Conservation (phyloP, 768 basidiomycete species). For the Podaxis pistillaris region DNA sequence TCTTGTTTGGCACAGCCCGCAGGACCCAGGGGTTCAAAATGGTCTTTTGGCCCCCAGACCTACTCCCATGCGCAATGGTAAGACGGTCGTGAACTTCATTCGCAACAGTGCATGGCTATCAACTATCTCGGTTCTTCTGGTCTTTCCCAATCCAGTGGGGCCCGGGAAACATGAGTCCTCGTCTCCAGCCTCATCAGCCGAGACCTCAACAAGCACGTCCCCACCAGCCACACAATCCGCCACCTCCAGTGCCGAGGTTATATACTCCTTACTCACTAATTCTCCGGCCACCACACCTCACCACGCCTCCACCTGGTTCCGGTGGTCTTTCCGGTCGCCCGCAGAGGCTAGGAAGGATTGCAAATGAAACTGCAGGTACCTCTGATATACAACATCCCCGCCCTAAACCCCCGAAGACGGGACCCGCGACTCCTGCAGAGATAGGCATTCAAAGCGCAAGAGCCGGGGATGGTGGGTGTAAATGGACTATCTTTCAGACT, state of each 20-base stretch:
- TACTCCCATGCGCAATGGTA: constrained; percentile 30
- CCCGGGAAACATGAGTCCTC: background rate
- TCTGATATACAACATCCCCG: background rate
- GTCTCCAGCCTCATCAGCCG: constrained; percentile 18
- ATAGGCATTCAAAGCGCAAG: constrained; percentile 87
- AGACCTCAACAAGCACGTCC: constrained; percentile 23
- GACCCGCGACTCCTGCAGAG: constrained; percentile 68
- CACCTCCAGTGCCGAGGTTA: constrained; percentile 12
- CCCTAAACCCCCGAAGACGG: constrained; percentile 20
- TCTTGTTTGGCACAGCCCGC: too few relatives aligned
- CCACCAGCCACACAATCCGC: constrained; percentile 18
- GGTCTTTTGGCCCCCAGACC: constrained; percentile 4
- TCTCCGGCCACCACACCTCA: background rate
- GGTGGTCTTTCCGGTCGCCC: background rate
- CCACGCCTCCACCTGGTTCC: background rate
- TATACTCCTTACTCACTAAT: background rate
- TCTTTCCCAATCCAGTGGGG: background rate
- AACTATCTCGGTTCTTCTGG: background rate
- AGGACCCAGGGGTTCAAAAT: background rate
- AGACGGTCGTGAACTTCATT: constrained; percentile 52
- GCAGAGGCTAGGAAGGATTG: background rate
- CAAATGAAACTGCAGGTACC: background rate
- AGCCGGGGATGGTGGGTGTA: constrained; percentile 79
- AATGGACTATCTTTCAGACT: background rate
- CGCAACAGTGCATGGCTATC: constrained; percentile 32